phyloP scores from a whole-genome alignment of 176 grass and related monocot species.

The Oropetium thomaeum region DNA sequence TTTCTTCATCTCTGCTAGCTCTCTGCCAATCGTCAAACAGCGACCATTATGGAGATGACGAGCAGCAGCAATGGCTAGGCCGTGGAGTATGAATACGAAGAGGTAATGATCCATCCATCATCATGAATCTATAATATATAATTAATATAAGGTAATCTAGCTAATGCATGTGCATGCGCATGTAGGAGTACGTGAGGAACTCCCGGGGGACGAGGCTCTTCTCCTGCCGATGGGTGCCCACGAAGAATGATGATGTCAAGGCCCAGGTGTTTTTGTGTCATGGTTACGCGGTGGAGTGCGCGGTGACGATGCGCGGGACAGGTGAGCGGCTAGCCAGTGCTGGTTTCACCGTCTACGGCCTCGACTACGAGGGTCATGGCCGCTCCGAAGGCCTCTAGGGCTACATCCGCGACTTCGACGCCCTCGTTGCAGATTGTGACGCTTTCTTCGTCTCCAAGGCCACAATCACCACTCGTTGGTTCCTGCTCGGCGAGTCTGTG shows the following conservation, averaged over 20 bases:
- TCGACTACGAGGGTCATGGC: background rate
- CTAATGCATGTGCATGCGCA: background rate
- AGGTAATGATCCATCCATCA: background rate
- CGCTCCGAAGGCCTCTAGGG: background rate
- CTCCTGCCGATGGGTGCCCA: slow-evolving; percentile 64
- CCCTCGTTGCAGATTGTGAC: background rate
- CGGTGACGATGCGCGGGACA: background rate
- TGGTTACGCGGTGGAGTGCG: slow-evolving; percentile 55
- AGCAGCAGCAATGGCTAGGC: background rate
- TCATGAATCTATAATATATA: background rate
- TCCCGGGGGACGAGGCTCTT: slow-evolving; percentile 55
- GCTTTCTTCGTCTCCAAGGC: background rate
- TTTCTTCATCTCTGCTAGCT: too few relatives aligned
- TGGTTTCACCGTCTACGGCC: background rate
- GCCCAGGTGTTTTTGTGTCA: slow-evolving; percentile 81
- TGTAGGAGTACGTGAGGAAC: slow-evolving; percentile 63
- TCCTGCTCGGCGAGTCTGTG: background rate
- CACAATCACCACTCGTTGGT: background rate
- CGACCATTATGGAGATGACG: too few relatives aligned
- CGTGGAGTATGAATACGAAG: background rate
- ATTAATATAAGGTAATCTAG: too few relatives aligned
- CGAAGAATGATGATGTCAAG: background rate
- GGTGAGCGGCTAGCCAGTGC: background rate
- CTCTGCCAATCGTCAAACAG: too few relatives aligned
- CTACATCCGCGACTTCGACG: background rate